These are phyloP conservation scores for Tylopilus balloui DNA, from an alignment of 768 basidiomycete species.

Conservation along the genomic window DNA sequence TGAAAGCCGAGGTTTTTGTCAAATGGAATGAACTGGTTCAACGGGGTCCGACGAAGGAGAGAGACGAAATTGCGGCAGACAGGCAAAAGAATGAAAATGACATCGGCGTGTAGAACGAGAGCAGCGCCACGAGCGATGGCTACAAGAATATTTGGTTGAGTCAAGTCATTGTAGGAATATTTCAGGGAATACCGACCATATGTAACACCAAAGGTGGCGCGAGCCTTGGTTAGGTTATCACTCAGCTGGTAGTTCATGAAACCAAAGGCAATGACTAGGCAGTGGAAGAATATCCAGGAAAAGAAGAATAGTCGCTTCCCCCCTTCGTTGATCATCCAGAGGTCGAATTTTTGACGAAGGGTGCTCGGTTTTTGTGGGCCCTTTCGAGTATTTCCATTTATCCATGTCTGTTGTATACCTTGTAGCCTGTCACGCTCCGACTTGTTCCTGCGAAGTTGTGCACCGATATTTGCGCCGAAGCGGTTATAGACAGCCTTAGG, in stretches of 20 bases:
- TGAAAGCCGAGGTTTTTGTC: constrained; percentile 92
- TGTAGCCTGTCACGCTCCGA: constrained; percentile 80
- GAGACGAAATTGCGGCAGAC: constrained; percentile 96
- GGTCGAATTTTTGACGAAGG: constrained; percentile 44
- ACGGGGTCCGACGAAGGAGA: constrained; percentile 75
- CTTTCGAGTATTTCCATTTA: constrained; percentile 27
- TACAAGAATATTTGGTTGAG: constrained; percentile 25
- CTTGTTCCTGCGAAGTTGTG: constrained; percentile 77
- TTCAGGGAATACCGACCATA: constrained; percentile 51
- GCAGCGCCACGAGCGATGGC: constrained; percentile 87
- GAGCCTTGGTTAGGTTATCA: constrained; percentile 68
- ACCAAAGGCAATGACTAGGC: constrained; percentile 73
- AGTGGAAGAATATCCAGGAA: constrained; percentile 76
- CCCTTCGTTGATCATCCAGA: constrained; percentile 97
- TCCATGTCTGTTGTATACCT: constrained; percentile 68
- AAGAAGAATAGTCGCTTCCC: constrained; percentile 73
- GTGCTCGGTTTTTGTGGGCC: constrained; percentile 37
- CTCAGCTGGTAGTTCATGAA: constrained; percentile 73
- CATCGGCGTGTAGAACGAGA: constrained; percentile 85
- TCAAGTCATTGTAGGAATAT: background rate
- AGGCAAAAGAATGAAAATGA: constrained; percentile 90
- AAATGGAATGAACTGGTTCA: constrained; percentile 86
- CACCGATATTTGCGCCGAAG: constrained; percentile 25
- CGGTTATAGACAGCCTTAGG: constrained; percentile 26
- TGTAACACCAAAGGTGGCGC: constrained; percentile 67